Conservation (phyloP, 1,284 basidiomycete species). For the Cryptococcus amylolentus region DNA sequence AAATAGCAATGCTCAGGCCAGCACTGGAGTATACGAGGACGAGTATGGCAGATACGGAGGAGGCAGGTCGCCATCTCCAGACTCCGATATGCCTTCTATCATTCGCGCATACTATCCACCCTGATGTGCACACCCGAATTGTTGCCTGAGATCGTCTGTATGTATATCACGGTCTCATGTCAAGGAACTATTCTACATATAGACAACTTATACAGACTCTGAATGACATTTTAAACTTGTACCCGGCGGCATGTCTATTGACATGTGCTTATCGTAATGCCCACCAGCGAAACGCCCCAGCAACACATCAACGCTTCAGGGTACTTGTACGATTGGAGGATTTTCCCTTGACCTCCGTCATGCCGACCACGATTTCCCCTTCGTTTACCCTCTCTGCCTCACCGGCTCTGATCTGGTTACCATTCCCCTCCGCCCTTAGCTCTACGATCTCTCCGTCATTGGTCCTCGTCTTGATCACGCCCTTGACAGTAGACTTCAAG, state of each 20-base stretch:
- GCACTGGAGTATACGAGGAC: neutral
- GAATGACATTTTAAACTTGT: too few relatives aligned
- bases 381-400: slow-evolving; percentile 8
- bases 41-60: neutral
- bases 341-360: slow-evolving; percentile 5
- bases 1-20: neutral
- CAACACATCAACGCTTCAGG: too few relatives aligned
- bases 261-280: too few relatives aligned
- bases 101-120: too few relatives aligned
- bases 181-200: neutral
- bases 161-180: too few relatives aligned
- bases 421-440: slow-evolving; percentile 31
- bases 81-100: too few relatives aligned
- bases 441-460: slow-evolving; percentile 37
- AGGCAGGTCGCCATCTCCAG: too few relatives aligned
- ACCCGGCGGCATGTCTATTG: too few relatives aligned
- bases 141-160: too few relatives aligned
- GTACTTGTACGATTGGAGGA: too few relatives aligned
- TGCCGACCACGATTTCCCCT: slow-evolving; percentile 17
- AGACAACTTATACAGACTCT: neutral
- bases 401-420: slow-evolving; percentile 67
- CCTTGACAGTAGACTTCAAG: slow-evolving; percentile 54
- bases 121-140: too few relatives aligned
- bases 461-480: slow-evolving; percentile 44
- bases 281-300: too few relatives aligned